These are phyloP conservation scores for Coix lacrymajobi DNA, from an alignment of 176 grass and related monocot species.

Conservation along the genomic window DNA sequence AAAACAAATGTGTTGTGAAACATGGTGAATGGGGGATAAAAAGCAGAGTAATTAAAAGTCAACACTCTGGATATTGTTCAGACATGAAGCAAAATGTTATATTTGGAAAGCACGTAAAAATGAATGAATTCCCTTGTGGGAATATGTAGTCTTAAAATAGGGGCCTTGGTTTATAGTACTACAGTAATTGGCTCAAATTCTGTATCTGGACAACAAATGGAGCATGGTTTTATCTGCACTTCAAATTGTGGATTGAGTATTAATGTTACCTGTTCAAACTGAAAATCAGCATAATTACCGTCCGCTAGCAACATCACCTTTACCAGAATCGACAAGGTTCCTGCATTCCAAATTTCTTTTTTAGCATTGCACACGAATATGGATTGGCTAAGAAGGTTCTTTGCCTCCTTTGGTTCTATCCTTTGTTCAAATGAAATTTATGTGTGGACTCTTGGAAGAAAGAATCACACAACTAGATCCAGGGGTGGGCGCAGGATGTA, in stretches of 20 bases:
- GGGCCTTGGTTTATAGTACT: background rate
- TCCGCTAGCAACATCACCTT: background rate
- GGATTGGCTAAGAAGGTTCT: background rate
- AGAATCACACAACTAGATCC: too few species aligned
- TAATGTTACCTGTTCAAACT: background rate
- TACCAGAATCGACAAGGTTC: background rate
- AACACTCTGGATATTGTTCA: background rate
- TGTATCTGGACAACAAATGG: background rate
- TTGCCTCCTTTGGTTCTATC: too few species aligned
- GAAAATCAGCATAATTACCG: background rate
- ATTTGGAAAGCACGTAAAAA: background rate
- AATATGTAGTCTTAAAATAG: background rate
- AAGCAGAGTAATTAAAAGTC: background rate
- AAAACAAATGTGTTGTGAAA: background rate
- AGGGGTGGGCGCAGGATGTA: too few species aligned
- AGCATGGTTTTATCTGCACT: background rate
- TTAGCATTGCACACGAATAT: background rate
- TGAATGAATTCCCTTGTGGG: background rate
- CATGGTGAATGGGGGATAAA: background rate
- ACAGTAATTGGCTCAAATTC: background rate
- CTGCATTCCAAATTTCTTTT: background rate
- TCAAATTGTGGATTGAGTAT: background rate
- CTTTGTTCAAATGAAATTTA: too few species aligned
- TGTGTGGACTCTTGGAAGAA: too few species aligned
- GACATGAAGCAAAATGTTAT: background rate